These are phyloP conservation scores for Solanum bulbocastanum DNA, from an alignment of 257 asterid genomes.

Conservation along the genomic window DNA sequence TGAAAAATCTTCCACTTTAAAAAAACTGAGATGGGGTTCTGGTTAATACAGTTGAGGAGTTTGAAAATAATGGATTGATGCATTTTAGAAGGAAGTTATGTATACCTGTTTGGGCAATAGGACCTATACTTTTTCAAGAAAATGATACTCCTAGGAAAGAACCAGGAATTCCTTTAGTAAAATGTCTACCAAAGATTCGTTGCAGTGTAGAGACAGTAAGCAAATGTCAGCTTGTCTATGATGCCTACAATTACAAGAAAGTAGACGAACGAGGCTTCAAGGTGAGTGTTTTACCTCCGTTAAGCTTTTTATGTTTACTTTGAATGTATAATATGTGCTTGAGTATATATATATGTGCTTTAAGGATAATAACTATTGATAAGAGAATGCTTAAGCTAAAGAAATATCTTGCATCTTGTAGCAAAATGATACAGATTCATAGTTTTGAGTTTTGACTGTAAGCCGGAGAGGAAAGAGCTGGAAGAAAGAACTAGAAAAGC, in stretches of 20 bases:
- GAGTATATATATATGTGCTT: neutral
- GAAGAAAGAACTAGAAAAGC: neutral
- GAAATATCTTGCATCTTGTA: neutral
- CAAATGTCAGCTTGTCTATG: neutral
- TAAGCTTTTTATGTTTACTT: neutral
- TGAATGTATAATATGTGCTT: neutral
- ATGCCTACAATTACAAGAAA: neutral
- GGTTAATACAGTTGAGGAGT: constrained; percentile 42
- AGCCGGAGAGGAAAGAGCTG: neutral
- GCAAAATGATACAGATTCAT: neutral
- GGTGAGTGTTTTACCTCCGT: neutral
- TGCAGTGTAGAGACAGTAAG: neutral
- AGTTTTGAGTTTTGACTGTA: neutral
- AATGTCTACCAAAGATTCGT: neutral
- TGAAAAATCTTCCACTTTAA: constrained; percentile 29
- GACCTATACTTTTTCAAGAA: constrained; percentile 29
- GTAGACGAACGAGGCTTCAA: neutral
- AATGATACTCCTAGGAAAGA: constrained; percentile 1
- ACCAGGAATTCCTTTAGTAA: constrained; percentile 8
- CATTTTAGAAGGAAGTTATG: constrained; percentile 33
- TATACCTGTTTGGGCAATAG: constrained; percentile 38
- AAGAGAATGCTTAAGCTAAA: neutral
- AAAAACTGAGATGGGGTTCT: constrained; percentile 32
- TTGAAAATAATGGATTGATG: constrained; percentile 31
- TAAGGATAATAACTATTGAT: neutral